phyloP scores from a whole-genome alignment of 2,329 filamentous ascomycete genomes.

The Ophiostoma sp. region DNA sequence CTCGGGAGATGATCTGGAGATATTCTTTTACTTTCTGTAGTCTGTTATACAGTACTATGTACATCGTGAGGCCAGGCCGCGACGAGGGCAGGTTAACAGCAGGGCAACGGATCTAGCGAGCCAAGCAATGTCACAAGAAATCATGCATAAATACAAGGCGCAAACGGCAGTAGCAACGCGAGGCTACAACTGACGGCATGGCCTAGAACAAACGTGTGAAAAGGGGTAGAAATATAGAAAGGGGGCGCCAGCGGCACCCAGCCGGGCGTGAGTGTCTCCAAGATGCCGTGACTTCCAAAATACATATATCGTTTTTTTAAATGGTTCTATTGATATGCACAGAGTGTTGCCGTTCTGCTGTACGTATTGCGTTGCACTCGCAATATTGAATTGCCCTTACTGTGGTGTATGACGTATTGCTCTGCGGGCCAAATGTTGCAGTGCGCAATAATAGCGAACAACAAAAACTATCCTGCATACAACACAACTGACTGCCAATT shows the following conservation, averaged over 20 bases:
- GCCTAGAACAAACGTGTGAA: background rate
- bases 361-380: background rate
- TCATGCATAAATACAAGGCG: background rate
- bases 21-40: background rate
- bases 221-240: constrained; percentile 10
- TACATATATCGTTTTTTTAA: too few species aligned
- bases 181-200: background rate
- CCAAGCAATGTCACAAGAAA: background rate
- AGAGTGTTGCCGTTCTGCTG: too few species aligned
- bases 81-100: background rate
- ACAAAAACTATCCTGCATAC: too few species aligned
- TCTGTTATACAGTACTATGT: background rate
- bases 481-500: too few species aligned
- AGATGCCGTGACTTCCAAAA: background rate
- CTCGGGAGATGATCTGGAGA: background rate
- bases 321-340: too few species aligned
- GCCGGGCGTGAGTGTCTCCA: background rate
- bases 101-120: background rate
- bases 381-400: background rate
- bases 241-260: background rate
- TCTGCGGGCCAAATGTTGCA: background rate
- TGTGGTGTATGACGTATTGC: background rate
- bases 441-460: background rate
- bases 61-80: background rate
- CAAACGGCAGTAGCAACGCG: background rate